phyloP scores from a whole-genome alignment of 768 basidiomycete genomes.

The Termitomyces sp. region DNA sequence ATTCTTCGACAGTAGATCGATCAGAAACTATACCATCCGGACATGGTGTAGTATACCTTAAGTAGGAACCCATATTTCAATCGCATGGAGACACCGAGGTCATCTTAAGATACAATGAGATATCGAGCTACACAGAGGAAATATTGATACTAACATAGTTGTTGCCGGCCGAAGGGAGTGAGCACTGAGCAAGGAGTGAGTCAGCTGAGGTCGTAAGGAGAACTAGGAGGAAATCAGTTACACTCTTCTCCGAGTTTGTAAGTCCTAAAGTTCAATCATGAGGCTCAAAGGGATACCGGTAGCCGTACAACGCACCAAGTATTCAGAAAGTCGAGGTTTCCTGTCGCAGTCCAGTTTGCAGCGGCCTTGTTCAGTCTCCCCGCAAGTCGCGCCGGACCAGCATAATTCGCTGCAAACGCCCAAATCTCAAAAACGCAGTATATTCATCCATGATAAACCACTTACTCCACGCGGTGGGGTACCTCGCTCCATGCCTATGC shows the following conservation, averaged over 20 bases:
- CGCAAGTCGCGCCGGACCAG: constrained; percentile 56
- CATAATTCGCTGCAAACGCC: constrained; percentile 42
- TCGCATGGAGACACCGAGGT: constrained; percentile 64
- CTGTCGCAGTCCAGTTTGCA: constrained; percentile 57
- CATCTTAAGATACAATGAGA: constrained; percentile 29
- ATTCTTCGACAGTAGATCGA: constrained; percentile 27
- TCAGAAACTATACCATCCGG: background rate
- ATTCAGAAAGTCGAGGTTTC: constrained; percentile 71
- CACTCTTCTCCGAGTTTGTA: constrained; percentile 90
- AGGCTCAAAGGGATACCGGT: background rate
- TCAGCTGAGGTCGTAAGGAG: background rate
- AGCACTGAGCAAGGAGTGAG: constrained; percentile 41
- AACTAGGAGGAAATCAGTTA: constrained; percentile 24
- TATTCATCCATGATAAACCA: constrained; percentile 7
- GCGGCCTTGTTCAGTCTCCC: constrained; percentile 47
- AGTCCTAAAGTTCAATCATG: constrained; percentile 43
- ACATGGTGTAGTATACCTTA: constrained; percentile 31
- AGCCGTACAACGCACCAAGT: constrained; percentile 52
- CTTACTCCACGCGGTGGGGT: constrained; percentile 62
- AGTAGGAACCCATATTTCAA: constrained; percentile 79
- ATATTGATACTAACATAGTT: constrained; percentile 55
- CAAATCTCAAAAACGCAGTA: background rate
- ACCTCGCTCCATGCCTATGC: too few relatives aligned
- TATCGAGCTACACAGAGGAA: background rate
- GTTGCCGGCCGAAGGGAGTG: constrained; percentile 85